Evolutionary conservation across 2,329 filamentous ascomycete species (phyloP).

Genomic region (Monilinia laxa): DNA sequence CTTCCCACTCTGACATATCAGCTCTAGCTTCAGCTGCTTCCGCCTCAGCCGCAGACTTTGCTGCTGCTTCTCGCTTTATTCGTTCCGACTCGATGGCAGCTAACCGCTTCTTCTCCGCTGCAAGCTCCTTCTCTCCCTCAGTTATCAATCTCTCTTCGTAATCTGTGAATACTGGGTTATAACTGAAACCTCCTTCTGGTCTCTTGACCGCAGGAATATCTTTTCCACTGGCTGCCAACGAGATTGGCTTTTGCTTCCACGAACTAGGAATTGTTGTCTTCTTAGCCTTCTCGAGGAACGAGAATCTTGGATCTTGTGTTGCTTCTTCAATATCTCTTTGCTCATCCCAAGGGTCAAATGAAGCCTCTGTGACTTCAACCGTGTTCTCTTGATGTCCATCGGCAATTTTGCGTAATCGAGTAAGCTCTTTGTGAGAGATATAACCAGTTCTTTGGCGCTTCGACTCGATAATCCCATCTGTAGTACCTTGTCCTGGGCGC

Average conservation of each 20-base stretch:
- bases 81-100: constrained; percentile 65
- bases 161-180: constrained; percentile 86
- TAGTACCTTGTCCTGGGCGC: constrained; percentile 66
- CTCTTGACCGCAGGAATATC: constrained; percentile 73
- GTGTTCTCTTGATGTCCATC: constrained; percentile 58
- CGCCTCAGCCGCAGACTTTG: constrained; percentile 68
- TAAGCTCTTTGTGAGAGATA: constrained; percentile 81
- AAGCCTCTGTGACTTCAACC: constrained; percentile 55
- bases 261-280: constrained; percentile 72
- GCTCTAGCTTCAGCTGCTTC: constrained; percentile 69
- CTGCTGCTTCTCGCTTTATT: constrained; percentile 65
- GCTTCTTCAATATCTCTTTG: constrained; percentile 47
- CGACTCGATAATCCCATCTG: constrained; percentile 66
- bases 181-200: constrained; percentile 81
- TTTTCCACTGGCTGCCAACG: constrained; percentile 80
- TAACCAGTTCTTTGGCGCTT: constrained; percentile 79
- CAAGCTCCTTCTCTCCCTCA: constrained; percentile 77
- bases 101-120: constrained; percentile 73
- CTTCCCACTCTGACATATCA: constrained; percentile 70
- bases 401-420: constrained; percentile 74
- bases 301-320: constrained; percentile 53
- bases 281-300: constrained; percentile 66
- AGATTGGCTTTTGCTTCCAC: constrained; percentile 73
- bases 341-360: constrained; percentile 78
- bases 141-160: constrained; percentile 74